Evolutionary conservation across 495 filamentous ascomycete species (phyloP), one percentile per base, ranked within the genome.

Genomic region (Penicillium odoratum): DNA sequence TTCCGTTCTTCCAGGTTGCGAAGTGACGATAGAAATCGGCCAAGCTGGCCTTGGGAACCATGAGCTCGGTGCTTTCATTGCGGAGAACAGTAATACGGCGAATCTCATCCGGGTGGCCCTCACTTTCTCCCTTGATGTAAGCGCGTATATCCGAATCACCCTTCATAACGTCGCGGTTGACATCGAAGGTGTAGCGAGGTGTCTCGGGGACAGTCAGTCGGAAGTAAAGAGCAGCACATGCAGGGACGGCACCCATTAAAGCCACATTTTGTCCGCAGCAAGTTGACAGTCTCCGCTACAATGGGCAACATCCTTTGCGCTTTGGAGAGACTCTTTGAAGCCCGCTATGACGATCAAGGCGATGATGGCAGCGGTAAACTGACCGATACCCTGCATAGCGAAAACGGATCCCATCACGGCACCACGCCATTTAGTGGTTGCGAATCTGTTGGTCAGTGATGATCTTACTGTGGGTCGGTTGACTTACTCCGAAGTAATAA

Each of bases 321-420:
- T 68, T 45, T 74, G 58, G 1, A 93, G 81, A 0, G 85, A 86
- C n/a, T 82, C 74, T 63, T 83, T 88, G 79, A 93, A 94, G 44
- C 88, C 88, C 16, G 81, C 74, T 5, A 84, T 87, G 46, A 90
- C 79, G 64, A 91, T 87, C 36, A 92, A 72, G 56, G 87, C 83
- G 56, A 92, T 77, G 36, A 92, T 78, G 4, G 87, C 87, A 49
- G 86, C 89, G 21, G 73, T 75, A 56, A 92, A 81, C 71, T 92
- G 88, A 56, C 90, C 90, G 56, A 93, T 77, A 58, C 89, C 89
- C 67, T 93, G 90, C 84, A 91, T 92, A 59, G 89, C 84, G 65
- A 94, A 93, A 45, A 94, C 89, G 13, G 87, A 81, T n/a, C 81
- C 86, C 87, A 94, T 92, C 91, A 96, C 93, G 47, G 86, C 88